These are phyloP conservation scores for Lyophyllum shimeji DNA, from an alignment of 768 basidiomycete genomes.

Conservation along the genomic window DNA sequence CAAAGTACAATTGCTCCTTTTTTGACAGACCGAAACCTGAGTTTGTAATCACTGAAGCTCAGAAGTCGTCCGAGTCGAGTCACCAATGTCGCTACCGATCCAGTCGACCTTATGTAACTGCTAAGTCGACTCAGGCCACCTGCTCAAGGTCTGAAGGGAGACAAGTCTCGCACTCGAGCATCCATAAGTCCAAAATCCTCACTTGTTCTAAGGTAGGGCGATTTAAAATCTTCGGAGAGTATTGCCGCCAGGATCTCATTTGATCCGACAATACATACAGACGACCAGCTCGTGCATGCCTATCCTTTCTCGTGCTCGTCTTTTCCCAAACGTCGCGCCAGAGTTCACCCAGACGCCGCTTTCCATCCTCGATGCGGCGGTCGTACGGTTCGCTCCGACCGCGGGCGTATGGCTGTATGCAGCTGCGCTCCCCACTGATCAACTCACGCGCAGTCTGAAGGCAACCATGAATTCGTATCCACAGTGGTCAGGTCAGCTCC, in stretches of 20 bases:
- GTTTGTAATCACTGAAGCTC: background rate
- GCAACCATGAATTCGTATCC: slow-evolving; percentile 28
- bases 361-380: slow-evolving; percentile 30
- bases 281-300: slow-evolving; percentile 5
- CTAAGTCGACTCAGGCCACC: background rate
- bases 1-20: background rate
- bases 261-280: background rate
- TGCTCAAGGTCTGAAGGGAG: background rate
- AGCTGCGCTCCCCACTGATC: slow-evolving; percentile 6
- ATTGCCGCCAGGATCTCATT: background rate
- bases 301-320: slow-evolving; percentile 12
- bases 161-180: too few species aligned
- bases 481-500: slow-evolving; percentile 31
- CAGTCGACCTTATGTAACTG: background rate
- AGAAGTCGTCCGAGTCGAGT: background rate
- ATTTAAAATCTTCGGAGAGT: background rate
- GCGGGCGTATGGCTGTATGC: slow-evolving; percentile 29
- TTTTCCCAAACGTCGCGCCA: slow-evolving; percentile 8
- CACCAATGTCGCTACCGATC: background rate
- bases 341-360: slow-evolving; percentile 14
- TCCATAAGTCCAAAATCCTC: too few species aligned
- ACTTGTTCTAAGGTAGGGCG: too few species aligned
- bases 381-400: slow-evolving; percentile 23
- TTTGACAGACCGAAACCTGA: background rate
- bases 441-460: slow-evolving; percentile 15